Conservation (phyloP, 2,329 filamentous ascomycete genomes). For the Sordariomycetes sp. region DNA sequence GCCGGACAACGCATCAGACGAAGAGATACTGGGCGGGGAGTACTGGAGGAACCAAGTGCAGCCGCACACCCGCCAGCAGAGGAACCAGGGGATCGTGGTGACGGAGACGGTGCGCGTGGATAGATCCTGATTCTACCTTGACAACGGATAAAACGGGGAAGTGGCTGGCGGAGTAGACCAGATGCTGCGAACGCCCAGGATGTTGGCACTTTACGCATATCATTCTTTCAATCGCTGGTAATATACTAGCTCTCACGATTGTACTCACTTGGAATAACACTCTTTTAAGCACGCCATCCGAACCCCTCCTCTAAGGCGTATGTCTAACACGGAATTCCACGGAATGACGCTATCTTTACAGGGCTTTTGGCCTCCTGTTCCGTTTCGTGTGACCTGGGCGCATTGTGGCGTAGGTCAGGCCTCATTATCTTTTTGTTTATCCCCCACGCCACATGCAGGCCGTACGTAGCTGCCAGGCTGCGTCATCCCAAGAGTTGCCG, state of each 20-base stretch:
- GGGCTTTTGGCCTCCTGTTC: no score
- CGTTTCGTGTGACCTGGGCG: no score
- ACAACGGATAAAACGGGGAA: neutral
- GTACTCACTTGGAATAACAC: neutral
- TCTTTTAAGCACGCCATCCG: neutral
- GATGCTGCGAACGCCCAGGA: neutral
- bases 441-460: no score
- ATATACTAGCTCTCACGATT: neutral
- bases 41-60: neutral
- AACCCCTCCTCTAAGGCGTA: no score
- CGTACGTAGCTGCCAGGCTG: no score
- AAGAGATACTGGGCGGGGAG: neutral
- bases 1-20: neutral
- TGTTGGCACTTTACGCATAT: neutral
- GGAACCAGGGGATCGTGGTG: neutral
- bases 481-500: no score
- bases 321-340: no score
- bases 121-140: neutral
- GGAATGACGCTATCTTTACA: no score
- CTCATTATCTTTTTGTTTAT: no score
- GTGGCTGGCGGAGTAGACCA: neutral
- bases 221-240: neutral
- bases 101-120: neutral
- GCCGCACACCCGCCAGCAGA: neutral
- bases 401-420: no score